phyloP scores from a whole-genome alignment of 2,329 filamentous ascomycete genomes.

The Pyrenophora graminea region DNA sequence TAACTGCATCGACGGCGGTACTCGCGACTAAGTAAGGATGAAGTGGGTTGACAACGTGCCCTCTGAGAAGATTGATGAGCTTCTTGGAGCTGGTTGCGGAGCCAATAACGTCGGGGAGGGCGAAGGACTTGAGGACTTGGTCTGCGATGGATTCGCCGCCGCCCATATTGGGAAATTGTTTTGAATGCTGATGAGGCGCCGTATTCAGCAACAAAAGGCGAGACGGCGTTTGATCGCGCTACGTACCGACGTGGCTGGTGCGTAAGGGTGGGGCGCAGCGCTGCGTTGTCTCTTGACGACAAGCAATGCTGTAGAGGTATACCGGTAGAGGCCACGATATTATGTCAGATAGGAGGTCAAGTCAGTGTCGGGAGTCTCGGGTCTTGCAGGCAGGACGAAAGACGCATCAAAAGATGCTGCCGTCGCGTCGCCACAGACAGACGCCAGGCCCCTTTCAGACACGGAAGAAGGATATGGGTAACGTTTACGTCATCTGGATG shows the following conservation, averaged over 20 bases:
- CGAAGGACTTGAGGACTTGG: slow-evolving; percentile 17
- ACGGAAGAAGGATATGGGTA: too few species aligned
- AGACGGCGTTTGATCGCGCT: slow-evolving; percentile 10
- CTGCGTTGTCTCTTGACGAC: slow-evolving; percentile 1
- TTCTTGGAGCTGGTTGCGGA: slow-evolving; percentile 37
- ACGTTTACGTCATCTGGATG: too few species aligned
- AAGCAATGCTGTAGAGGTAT: background rate
- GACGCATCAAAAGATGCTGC: background rate
- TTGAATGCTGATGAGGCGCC: slow-evolving; percentile 21
- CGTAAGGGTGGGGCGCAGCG: slow-evolving; percentile 3
- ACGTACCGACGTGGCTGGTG: slow-evolving; percentile 16
- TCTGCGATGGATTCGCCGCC: slow-evolving; percentile 14
- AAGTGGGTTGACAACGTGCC: slow-evolving; percentile 29
- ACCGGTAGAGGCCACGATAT: background rate
- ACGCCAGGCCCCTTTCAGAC: background rate
- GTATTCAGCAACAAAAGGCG: slow-evolving; percentile 11
- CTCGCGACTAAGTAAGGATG: background rate
- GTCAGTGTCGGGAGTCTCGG: background rate
- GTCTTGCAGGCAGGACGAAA: background rate
- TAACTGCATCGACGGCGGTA: slow-evolving; percentile 4
- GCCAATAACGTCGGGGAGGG: slow-evolving; percentile 39
- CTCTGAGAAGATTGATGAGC: slow-evolving; percentile 44
- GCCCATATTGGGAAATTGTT: slow-evolving; percentile 18
- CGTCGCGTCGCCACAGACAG: too few species aligned
- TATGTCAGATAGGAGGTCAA: slow-evolving; percentile 14